Conservation (phyloP, 2,329 filamentous ascomycete genomes). For the Ophidiomyces ophidiicola region DNA sequence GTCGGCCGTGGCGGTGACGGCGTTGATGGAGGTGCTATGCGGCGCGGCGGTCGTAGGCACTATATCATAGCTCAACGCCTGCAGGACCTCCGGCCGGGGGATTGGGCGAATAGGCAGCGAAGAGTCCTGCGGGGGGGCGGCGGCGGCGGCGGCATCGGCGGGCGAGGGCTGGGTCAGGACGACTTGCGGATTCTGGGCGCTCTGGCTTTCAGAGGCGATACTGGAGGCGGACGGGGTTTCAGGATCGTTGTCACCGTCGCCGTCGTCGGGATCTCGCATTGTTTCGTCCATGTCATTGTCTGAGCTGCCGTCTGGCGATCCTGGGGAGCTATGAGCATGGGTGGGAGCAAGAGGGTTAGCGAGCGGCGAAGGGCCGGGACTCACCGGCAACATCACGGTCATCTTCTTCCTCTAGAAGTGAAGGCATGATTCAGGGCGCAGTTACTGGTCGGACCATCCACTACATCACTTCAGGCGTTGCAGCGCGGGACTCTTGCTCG, state of each 20-base stretch:
- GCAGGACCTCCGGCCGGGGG: constrained; percentile 66
- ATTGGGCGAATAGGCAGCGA: constrained; percentile 41
- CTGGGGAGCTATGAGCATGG: constrained; percentile 20
- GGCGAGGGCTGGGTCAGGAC: constrained; percentile 39
- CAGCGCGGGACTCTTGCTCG: too few relatives aligned
- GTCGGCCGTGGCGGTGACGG: constrained; percentile 81
- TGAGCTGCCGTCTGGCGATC: constrained; percentile 39
- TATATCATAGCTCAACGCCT: constrained; percentile 77
- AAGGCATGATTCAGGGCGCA: constrained; percentile 23
- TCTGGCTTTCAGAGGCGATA: constrained; percentile 25
- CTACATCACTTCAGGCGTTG: too few relatives aligned
- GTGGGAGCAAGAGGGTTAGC: constrained; percentile 1
- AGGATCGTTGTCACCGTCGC: constrained; percentile 20
- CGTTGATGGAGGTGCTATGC: constrained; percentile 90
- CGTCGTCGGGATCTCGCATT: constrained; percentile 33
- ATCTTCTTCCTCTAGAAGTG: constrained; percentile 31
- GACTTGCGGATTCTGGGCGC: constrained; percentile 35
- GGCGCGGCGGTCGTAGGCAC: constrained; percentile 94
- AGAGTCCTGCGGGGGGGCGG: constrained; percentile 21
- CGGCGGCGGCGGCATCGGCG: constrained; percentile 22
- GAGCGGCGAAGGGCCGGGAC: constrained; percentile 4
- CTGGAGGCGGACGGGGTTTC: constrained; percentile 31
- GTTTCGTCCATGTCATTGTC: constrained; percentile 39
- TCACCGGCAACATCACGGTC: constrained; percentile 33
- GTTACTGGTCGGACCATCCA: too few relatives aligned